Percentiles rank a stretch among this genome's conserved stretches.
These are phyloP conservation scores for Athelia psychrophila DNA, from an alignment of 1,284 basidiomycete species.

Conservation along the genomic window DNA sequence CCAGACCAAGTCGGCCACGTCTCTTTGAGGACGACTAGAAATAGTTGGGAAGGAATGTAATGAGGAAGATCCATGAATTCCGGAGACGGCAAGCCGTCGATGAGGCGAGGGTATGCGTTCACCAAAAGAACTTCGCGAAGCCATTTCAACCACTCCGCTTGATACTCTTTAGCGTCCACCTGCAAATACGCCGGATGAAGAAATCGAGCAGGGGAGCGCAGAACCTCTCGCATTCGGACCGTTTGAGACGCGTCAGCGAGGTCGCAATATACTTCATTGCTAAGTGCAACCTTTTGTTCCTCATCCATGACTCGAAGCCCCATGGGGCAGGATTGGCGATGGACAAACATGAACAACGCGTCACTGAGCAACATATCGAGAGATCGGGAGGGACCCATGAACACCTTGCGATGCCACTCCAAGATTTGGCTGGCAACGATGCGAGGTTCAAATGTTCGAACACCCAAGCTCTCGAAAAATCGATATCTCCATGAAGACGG, in stretches of 20 bases:
- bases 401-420: neutral
- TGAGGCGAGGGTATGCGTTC: neutral
- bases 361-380: neutral
- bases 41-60: neutral
- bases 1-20: neutral
- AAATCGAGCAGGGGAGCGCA: neutral
- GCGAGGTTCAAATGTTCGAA: neutral
- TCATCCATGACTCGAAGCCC: conserved; percentile 8
- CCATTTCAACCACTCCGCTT: neutral
- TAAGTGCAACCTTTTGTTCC: neutral
- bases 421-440: neutral
- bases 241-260: neutral
- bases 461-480: conserved; percentile 7
- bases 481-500: conserved; percentile 9
- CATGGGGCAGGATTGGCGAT: conserved; percentile 5
- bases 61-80: neutral
- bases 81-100: neutral
- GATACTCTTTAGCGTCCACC: neutral
- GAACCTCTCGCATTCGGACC: neutral
- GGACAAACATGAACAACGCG: conserved; percentile 12
- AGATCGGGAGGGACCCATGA: neutral
- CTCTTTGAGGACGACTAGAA: neutral
- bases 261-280: neutral
- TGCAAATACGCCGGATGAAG: neutral
- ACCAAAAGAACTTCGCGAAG: neutral